Evolutionary conservation across 768 basidiomycete genomes (phyloP), one percentile per base, ranked within the genome.

Genomic region (Tylopilus sp.): DNA sequence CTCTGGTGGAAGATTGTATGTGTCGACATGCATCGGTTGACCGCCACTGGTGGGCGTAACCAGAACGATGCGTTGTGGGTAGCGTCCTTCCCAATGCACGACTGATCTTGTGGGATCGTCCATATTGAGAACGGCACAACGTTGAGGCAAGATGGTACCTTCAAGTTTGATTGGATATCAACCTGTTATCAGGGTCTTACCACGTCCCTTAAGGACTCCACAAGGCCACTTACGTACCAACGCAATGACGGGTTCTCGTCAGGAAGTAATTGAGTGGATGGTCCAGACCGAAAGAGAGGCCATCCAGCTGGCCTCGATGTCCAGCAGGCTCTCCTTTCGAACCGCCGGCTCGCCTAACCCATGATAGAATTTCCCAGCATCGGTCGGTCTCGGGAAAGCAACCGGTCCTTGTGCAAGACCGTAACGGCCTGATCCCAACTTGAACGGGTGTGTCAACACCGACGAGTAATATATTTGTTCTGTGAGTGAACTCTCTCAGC

Each of bases 371-470:
- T 51, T 55, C 49, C 46, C 58, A 55, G 40, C 41, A 13, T 57
- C 50, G 50, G 54, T 49, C 48, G 31, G 45, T 34, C 45, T 56
- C 53, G 58, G 48, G 41, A 22, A 26, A n/a, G 25, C 25, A 36
- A 13, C 43, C 21, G 33, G 45, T 6, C 33, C 30, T 26, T 31
- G 53, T 49, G 44, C 48, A 17, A 30, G 40, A 60, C 36, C 57
- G 41, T 55, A 24, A 34, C 33, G 24, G 17, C 31, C 30, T 36
- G 30, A 31, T 42, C 42, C 42, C 42, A 44, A 29, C n/a, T n/a
- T n/a, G n/a, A n/a, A n/a, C 34, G n/a, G 12, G 17, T 25, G 59
- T 30, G 58, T 55, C 59, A 50, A 45, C 45, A 28, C 25, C 44
- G 24, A 12, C 38, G 19, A 24, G 21, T 38, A 45, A 56, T 26